A percentile compares a stretch with the other conserved stretches of the same genome.
These are phyloP conservation scores for Cylindrodendrum hubeiense DNA, from an alignment of 2,329 filamentous ascomycete genomes.

Conservation along the genomic window DNA sequence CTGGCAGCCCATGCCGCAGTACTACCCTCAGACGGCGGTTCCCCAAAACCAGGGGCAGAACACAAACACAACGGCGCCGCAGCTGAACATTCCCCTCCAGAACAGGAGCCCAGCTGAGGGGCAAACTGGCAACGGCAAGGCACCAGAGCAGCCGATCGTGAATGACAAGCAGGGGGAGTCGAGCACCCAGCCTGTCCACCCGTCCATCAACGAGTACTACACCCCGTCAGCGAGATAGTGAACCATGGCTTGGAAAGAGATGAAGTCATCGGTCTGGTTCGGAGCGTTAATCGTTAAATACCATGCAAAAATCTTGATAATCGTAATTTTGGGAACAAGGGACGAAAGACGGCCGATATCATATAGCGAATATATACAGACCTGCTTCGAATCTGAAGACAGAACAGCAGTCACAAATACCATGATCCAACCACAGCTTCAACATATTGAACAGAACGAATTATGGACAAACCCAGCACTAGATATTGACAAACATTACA, in stretches of 20 bases:
- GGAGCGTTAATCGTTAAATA: neutral
- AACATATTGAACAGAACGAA: slow-evolving; percentile 11
- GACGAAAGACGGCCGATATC: neutral
- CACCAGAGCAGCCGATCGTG: neutral
- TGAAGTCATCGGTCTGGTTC: neutral
- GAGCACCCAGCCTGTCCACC: slow-evolving; percentile 4
- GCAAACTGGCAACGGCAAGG: slow-evolving; percentile 16
- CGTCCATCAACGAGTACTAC: slow-evolving; percentile 23
- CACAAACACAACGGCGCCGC: neutral
- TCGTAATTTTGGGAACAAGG: slow-evolving; percentile 10
- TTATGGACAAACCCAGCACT: slow-evolving; percentile 23
- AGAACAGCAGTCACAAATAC: neutral
- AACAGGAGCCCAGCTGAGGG: slow-evolving; percentile 17
- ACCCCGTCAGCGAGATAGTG: neutral
- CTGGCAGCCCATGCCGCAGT: slow-evolving; percentile 47
- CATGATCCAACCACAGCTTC: neutral
- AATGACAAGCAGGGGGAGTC: slow-evolving; percentile 7
- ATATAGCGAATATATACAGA: neutral
- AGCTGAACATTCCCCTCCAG: slow-evolving; percentile 39
- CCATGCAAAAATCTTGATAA: neutral
- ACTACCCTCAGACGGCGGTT: slow-evolving; percentile 26
- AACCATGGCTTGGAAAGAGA: neutral
- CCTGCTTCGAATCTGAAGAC: neutral
- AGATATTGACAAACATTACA: slow-evolving; percentile 37
- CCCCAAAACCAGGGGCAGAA: slow-evolving; percentile 1